Conservation (phyloP, 2,329 filamentous ascomycete species). For the Aspergillus terreus region DNA sequence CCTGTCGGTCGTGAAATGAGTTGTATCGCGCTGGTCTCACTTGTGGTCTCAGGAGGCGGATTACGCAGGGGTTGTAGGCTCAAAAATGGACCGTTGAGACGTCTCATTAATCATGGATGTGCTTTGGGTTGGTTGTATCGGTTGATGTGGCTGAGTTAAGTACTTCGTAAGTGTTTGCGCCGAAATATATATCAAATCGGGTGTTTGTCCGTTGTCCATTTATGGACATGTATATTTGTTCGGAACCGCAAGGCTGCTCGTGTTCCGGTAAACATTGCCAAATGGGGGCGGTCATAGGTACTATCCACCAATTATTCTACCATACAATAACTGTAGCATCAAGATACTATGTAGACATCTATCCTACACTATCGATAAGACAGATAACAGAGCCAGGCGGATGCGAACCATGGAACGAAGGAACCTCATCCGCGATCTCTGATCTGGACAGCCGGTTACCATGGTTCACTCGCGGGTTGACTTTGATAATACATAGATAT, state of each 20-base stretch:
- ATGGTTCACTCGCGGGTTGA: conserved; percentile 9
- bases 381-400: conserved; percentile 3
- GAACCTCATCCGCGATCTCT: not conserved
- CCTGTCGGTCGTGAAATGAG: not conserved
- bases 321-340: too few species aligned
- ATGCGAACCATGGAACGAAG: conserved; percentile 19
- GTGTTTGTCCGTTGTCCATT: not conserved
- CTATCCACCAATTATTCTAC: too few species aligned
- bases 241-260: too few species aligned
- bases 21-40: not conserved
- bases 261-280: too few species aligned
- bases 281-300: too few species aligned
- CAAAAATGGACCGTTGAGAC: too few species aligned
- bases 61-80: not conserved
- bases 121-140: too few species aligned
- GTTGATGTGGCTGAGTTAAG: too few species aligned
- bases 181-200: not conserved
- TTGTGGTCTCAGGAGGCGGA: not conserved
- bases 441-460: conserved; percentile 8
- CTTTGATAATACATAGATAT: not conserved
- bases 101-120: too few species aligned
- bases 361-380: not conserved
- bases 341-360: too few species aligned
- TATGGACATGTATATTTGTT: too few species aligned
- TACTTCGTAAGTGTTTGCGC: too few species aligned